These are phyloP conservation scores for Fusarium foetens DNA, from an alignment of 2,329 filamentous ascomycete species.

Conservation along the genomic window DNA sequence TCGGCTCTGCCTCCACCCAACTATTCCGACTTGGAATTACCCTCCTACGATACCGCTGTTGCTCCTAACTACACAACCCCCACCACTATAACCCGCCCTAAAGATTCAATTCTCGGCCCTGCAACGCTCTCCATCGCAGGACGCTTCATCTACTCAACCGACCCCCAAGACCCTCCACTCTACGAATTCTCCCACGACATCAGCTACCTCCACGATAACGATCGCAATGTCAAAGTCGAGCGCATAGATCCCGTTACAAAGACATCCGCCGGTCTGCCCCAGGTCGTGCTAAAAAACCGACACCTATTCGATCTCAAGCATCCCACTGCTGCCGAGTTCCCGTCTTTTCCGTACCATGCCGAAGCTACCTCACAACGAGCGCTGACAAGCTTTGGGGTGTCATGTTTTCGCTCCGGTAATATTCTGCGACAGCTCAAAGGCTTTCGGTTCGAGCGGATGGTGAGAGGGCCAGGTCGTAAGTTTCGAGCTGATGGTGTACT, in stretches of 20 bases:
- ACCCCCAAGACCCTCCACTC: constrained; percentile 44
- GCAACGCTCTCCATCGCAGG: constrained; percentile 48
- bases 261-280: constrained; percentile 36
- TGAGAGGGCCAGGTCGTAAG: constrained; percentile 38
- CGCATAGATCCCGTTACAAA: constrained; percentile 47
- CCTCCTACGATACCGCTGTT: constrained; percentile 40
- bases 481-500: constrained; percentile 40
- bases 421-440: constrained; percentile 40
- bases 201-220: constrained; percentile 47
- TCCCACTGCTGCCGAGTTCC: constrained; percentile 41
- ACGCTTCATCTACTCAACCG: constrained; percentile 49
- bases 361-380: constrained; percentile 46
- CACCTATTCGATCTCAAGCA: constrained; percentile 52
- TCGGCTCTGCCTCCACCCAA: constrained; percentile 22
- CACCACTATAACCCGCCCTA: constrained; percentile 8
- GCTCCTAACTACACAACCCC: constrained; percentile 6
- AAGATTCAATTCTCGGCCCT: constrained; percentile 40
- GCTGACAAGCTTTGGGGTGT: constrained; percentile 46
- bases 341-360: constrained; percentile 49
- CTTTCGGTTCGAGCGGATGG: constrained; percentile 47
- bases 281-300: constrained; percentile 44
- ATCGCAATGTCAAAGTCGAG: constrained; percentile 46
- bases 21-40: constrained; percentile 24
- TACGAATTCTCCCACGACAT: constrained; percentile 52
- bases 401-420: constrained; percentile 37